Evolutionary conservation across 495 filamentous ascomycete genomes (phyloP).

Genomic region (Aspergillus nanangensis): DNA sequence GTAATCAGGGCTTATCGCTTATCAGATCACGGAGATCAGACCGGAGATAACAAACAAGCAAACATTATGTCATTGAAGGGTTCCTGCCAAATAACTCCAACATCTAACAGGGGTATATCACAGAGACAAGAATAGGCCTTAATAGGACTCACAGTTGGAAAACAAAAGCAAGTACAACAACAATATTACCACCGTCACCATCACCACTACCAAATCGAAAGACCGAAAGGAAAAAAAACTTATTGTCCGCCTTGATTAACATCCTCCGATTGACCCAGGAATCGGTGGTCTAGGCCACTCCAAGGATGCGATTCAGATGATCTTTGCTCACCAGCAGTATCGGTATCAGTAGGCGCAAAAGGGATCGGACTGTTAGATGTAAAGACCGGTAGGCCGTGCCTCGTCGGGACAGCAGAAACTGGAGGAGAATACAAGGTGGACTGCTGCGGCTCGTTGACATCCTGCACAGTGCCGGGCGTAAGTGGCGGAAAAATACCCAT

Average conservation of each 20-base stretch:
- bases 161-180: neutral
- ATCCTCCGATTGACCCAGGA: too few species aligned
- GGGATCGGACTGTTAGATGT: constrained; percentile 47
- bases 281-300: too few species aligned
- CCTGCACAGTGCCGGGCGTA: constrained; percentile 13
- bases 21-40: constrained; percentile 22
- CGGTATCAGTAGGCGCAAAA: constrained; percentile 30
- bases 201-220: too few species aligned
- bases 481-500: constrained; percentile 18
- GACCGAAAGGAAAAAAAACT: too few species aligned
- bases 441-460: constrained; percentile 10
- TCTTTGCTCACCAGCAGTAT: too few species aligned
- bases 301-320: neutral
- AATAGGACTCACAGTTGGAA: neutral
- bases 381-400: constrained; percentile 46
- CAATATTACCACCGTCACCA: too few species aligned
- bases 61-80: neutral
- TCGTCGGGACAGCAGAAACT: constrained; percentile 31
- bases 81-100: neutral
- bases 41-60: constrained; percentile 12
- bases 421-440: constrained; percentile 23
- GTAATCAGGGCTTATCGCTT: constrained; percentile 3
- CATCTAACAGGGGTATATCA: constrained; percentile 26
- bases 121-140: constrained; percentile 2
- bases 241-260: too few species aligned